These are phyloP conservation scores for Hyphodiscus hymeniophilus DNA, from an alignment of 495 filamentous ascomycete genomes.

Conservation along the genomic window DNA sequence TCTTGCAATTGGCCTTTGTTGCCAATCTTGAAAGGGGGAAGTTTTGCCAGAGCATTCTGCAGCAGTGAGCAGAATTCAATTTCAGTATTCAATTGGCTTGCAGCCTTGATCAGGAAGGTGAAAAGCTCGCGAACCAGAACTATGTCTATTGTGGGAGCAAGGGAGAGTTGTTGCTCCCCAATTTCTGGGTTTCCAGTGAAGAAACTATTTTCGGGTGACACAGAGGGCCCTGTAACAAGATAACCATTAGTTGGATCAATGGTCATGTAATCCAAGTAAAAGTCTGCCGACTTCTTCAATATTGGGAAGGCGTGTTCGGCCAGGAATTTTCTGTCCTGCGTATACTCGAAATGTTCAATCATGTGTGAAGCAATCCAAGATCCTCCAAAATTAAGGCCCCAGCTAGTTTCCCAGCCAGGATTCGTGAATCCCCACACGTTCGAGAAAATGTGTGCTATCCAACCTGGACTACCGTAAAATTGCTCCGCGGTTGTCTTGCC, in stretches of 20 bases:
- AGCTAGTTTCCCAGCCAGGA: conserved; percentile 24
- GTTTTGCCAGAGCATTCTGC: conserved; percentile 18
- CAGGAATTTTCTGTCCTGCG: conserved; percentile 25
- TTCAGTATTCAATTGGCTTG: conserved; percentile 1
- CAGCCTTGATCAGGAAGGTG: conserved; percentile 21
- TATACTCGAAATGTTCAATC: conserved; percentile 35
- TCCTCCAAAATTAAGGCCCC: conserved; percentile 22
- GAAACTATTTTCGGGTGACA: conserved; percentile 43
- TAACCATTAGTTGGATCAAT: conserved; percentile 30
- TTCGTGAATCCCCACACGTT: conserved; percentile 42
- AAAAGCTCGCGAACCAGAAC: conserved; percentile 33
- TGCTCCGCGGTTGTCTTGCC: conserved; percentile 31
- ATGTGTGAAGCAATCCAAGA: conserved; percentile 36
- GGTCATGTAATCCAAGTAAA: conserved; percentile 38
- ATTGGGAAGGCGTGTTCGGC: conserved; percentile 26
- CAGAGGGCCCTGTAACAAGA: conserved; percentile 36
- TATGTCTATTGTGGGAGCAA: conserved; percentile 36
- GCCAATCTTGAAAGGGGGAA: conserved; percentile 27
- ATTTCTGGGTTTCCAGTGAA: conserved; percentile 1
- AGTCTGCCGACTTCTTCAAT: conserved; percentile 28
- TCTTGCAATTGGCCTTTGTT: conserved; percentile 38
- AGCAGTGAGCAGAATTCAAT: conserved; percentile 19
- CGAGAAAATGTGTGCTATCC: conserved; percentile 36
- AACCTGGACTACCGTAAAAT: conserved; percentile 45
- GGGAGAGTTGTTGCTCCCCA: conserved; percentile 14